These are phyloP conservation scores for Penicillium sp. DNA, from an alignment of 2,329 filamentous ascomycete genomes.

Conservation along the genomic window DNA sequence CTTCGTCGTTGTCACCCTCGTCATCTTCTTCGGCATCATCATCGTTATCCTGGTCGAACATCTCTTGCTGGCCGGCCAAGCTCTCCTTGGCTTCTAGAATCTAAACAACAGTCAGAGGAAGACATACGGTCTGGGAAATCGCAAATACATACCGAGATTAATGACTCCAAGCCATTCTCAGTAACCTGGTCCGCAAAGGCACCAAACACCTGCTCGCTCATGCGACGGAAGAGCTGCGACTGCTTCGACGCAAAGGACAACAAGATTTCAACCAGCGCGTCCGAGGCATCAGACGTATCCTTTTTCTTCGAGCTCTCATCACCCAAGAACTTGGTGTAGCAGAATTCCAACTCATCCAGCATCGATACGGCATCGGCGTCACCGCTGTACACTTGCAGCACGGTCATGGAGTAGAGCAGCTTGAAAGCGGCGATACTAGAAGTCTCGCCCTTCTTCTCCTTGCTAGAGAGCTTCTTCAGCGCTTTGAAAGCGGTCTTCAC, in stretches of 20 bases:
- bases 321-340: constrained; percentile 59
- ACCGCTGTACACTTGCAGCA: constrained; percentile 85
- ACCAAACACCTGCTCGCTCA: constrained; percentile 82
- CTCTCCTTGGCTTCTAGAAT: constrained; percentile 76
- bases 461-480: constrained; percentile 36
- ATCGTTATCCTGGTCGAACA: constrained; percentile 71
- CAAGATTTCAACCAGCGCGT: constrained; percentile 78
- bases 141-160: constrained; percentile 44
- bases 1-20: constrained; percentile 23
- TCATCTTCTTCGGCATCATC: constrained; percentile 38
- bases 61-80: constrained; percentile 73
- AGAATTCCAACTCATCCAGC: constrained; percentile 73
- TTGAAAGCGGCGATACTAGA: constrained; percentile 60
- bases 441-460: constrained; percentile 45
- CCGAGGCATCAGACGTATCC: constrained; percentile 52
- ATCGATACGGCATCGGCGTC: constrained; percentile 80
- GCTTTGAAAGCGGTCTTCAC: constrained; percentile 43
- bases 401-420: constrained; percentile 75
- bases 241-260: constrained; percentile 84
- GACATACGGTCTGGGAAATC: not conserved
- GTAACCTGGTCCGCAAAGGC: constrained; percentile 74
- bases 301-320: constrained; percentile 51
- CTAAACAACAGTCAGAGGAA: constrained; percentile 48
- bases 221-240: constrained; percentile 76
- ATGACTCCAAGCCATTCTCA: constrained; percentile 62